These are phyloP conservation scores for Trichoderma cornu-damae DNA, from an alignment of 2,329 filamentous ascomycete species.

Conservation along the genomic window DNA sequence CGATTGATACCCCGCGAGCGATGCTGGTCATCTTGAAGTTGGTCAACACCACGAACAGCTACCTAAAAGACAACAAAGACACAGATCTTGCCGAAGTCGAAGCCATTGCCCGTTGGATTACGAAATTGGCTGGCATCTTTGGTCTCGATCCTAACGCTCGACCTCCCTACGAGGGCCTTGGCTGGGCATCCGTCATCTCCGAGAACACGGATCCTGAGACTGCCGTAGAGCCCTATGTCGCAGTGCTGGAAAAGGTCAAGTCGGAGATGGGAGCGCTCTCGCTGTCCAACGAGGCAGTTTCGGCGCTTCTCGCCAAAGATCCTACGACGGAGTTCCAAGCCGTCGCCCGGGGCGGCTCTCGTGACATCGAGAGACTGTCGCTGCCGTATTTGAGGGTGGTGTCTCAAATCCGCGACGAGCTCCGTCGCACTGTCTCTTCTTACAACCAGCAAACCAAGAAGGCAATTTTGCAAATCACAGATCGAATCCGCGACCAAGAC, in stretches of 20 bases:
- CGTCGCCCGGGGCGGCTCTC: constrained; percentile 41
- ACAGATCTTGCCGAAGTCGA: constrained; percentile 46
- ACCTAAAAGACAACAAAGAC: constrained; percentile 45
- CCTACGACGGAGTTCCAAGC: constrained; percentile 45
- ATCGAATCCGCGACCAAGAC: constrained; percentile 72
- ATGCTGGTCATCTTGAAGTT: constrained; percentile 75
- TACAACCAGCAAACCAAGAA: constrained; percentile 54
- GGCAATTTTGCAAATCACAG: constrained; percentile 69
- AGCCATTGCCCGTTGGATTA: constrained; percentile 69
- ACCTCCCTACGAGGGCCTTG: constrained; percentile 51
- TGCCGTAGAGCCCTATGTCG: constrained; percentile 44
- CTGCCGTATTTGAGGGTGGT: constrained; percentile 52
- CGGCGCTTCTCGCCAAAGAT: constrained; percentile 39
- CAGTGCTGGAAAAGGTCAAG: constrained; percentile 42
- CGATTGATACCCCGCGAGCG: constrained; percentile 77
- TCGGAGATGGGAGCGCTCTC: constrained; percentile 43
- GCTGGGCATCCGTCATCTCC: constrained; percentile 46
- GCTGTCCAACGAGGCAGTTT: constrained; percentile 44
- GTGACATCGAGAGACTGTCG: constrained; percentile 49
- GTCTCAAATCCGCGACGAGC: constrained; percentile 55
- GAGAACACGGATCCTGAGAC: constrained; percentile 41
- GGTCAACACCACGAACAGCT: constrained; percentile 69
- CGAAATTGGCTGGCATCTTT: constrained; percentile 76
- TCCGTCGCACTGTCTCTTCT: constrained; percentile 51
- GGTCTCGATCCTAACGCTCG: constrained; percentile 65